phyloP scores from a whole-genome alignment of 73 alveolate genomes.

The Breviolum minutum region DNA sequence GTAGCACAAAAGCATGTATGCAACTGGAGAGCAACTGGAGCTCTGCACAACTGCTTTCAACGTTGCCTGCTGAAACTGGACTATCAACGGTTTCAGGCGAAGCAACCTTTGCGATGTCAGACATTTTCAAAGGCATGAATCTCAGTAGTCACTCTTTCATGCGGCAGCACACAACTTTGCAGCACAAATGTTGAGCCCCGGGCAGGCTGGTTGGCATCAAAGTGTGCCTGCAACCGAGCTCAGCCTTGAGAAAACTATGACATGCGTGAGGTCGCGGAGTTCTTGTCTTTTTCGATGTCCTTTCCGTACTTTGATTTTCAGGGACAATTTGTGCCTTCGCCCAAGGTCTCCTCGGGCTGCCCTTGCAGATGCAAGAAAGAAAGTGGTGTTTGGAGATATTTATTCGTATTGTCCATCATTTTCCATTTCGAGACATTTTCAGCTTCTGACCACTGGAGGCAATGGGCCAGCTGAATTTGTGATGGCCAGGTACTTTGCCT shows the following conservation, averaged over 20 bases:
- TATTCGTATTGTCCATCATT: no score
- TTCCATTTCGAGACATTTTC: neutral
- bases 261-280: no score
- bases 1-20: no score
- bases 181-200: no score
- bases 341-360: constrained; percentile 4
- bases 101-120: neutral
- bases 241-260: no score
- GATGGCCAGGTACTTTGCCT: neutral
- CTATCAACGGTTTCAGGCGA: constrained; percentile 29
- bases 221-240: neutral
- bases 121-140: neutral
- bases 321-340: neutral
- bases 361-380: neutral
- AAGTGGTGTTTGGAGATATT: no score
- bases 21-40: no score
- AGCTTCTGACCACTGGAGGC: constrained; percentile 2
- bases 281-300: no score
- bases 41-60: no score
- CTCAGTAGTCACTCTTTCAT: neutral
- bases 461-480: constrained; percentile 22
- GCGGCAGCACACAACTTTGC: no score
- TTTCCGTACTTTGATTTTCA: no score
- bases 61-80: constrained; percentile 12
- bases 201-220: neutral